Base-by-base conservation (phyloP, 1,284 basidiomycete species). In the Leccinum subfulvum region DNA sequence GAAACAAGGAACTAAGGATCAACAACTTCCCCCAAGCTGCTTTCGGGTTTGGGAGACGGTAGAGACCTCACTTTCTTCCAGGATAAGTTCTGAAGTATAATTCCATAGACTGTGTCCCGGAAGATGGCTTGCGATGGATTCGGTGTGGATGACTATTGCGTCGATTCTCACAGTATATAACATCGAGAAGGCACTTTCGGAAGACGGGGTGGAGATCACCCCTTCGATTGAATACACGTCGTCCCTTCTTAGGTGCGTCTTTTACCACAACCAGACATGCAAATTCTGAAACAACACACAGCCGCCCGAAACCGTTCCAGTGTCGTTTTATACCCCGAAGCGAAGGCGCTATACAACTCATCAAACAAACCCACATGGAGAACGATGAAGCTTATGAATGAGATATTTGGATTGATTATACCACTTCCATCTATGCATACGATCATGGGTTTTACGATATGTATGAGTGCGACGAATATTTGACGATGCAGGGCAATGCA, bases 131-230 rank as follows among this genome's bases (percentile, higher is more conserved):
- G 80, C 78, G 59, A 77, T 79, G 61, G 81, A 83, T 65, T 76
- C 79, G 16, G 64, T 84, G 18, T 84, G 80, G 79, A 79, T 84
- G 55, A 71, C 78, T 14, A 72, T 83, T 26, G 81, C 80, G 47
- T 80, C 79, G 2, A 75, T 81, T 41, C 66, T 84, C 39, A 69
- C 79, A 8, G 77, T 78, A 13, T 81, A 79, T 67, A 70, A 78
- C 57, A 78, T 84, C 37, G 64, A 71, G 49, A 79, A 78, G 67
- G 71, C 77, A 10, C 59, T 76, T 13, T 81, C 80, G 60, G 75
- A 76, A 56, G 71, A 77, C n/a, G 82, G 82, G 3, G 66, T 71
- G 35, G 67, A 69, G n/a, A 76, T 82, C 47, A 77, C 76, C 62
- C 80, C 79, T 14, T 69, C 71, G 47, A 66, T 76, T 16, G 75